A percentile compares a stretch with the other conserved stretches of the same genome.
Evolutionary conservation across 2,329 filamentous ascomycete genomes (phyloP).

Genomic region (Dothistroma pini): DNA sequence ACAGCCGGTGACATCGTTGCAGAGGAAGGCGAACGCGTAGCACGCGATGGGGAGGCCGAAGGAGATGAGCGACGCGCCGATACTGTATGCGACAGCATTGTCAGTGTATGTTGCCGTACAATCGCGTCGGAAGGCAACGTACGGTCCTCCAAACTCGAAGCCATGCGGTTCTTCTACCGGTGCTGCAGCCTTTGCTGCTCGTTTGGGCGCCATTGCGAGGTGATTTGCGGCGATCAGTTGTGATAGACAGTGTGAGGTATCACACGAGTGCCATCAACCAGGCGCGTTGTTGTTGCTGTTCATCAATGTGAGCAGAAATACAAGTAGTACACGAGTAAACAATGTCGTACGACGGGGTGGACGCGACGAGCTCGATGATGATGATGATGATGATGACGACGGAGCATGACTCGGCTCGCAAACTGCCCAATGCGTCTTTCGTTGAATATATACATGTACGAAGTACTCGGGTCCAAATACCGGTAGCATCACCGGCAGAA

Average conservation of each 20-base stretch:
- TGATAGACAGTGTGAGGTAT: neutral
- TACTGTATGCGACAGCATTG: slow-evolving; percentile 45
- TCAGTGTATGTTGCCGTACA: neutral
- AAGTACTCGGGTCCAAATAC: too few relatives aligned
- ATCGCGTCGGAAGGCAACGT: neutral
- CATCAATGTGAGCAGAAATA: too few relatives aligned
- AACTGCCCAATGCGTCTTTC: too few relatives aligned
- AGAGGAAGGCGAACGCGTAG: slow-evolving; percentile 77
- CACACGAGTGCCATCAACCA: neutral
- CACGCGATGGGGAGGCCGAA: slow-evolving; percentile 75
- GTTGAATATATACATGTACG: too few relatives aligned
- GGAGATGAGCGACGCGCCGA: slow-evolving; percentile 72
- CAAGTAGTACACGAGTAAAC: too few relatives aligned
- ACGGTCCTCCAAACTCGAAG: slow-evolving; percentile 51
- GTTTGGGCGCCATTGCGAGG: slow-evolving; percentile 7
- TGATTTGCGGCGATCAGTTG: neutral
- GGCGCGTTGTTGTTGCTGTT: neutral
- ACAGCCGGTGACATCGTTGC: slow-evolving; percentile 90
- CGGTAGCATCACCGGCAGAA: too few relatives aligned
- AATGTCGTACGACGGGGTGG: too few relatives aligned
- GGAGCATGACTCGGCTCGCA: too few relatives aligned
- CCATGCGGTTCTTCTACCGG: slow-evolving; percentile 29
- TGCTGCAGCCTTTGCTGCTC: neutral
- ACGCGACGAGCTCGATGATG: too few relatives aligned
- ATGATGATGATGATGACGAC: too few relatives aligned